These are phyloP conservation scores for Hymenoscyphus infarciens DNA, from an alignment of 2,329 filamentous ascomycete species.

Conservation along the genomic window DNA sequence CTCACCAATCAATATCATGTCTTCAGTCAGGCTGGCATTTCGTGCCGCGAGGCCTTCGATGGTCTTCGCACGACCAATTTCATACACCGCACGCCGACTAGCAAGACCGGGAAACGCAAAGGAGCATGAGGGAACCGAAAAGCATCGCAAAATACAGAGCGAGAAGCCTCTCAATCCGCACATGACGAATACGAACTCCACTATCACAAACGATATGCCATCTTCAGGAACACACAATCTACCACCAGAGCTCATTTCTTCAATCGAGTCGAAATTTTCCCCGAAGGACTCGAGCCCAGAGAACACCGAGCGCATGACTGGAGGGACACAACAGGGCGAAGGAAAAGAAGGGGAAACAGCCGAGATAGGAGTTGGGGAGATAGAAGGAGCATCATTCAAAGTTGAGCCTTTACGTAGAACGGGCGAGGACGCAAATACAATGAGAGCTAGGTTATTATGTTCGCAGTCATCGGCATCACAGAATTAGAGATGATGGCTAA, in stretches of 20 bases:
- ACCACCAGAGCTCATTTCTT: conserved; percentile 58
- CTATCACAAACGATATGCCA: conserved; percentile 60
- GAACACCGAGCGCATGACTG: conserved; percentile 63
- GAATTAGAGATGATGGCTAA: conserved; percentile 11
- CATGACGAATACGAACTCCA: conserved; percentile 61
- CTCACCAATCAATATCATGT: conserved; percentile 19
- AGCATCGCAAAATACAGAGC: conserved; percentile 53
- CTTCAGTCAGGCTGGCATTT: conserved; percentile 23
- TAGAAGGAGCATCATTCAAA: conserved; percentile 80
- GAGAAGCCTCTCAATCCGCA: conserved; percentile 58
- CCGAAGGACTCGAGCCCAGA: conserved; percentile 59
- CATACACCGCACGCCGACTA: conserved; percentile 24
- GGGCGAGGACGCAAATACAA: conserved; percentile 81
- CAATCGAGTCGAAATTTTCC: conserved; percentile 51
- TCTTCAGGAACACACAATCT: conserved; percentile 52
- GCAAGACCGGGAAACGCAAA: conserved; percentile 31
- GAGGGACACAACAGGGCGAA: conserved; percentile 53
- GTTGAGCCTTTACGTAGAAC: conserved; percentile 83
- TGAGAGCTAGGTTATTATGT: conserved; percentile 79
- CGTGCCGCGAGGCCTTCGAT: conserved; percentile 28
- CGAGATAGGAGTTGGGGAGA: conserved; percentile 77
- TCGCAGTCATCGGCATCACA: conserved; percentile 10
- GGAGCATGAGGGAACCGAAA: conserved; percentile 49
- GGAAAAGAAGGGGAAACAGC: conserved; percentile 48
- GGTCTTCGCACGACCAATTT: conserved; percentile 24